Evolutionary conservation across 176 grass and related monocot species (phyloP).

Genomic region (Raddia distichophylla): DNA sequence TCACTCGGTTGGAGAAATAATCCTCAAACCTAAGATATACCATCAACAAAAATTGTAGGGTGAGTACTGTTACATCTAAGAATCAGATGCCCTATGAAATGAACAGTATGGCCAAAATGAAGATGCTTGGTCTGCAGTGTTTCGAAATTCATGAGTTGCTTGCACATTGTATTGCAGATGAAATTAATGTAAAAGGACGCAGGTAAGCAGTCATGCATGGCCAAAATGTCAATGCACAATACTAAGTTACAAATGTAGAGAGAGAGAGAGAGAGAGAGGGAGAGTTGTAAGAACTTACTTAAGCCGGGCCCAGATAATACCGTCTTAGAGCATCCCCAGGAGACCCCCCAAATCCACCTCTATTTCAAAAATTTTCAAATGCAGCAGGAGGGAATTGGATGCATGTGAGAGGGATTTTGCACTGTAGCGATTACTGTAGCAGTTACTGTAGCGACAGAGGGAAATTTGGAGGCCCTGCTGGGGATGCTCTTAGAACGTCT

Average conservation of each 20-base stretch:
- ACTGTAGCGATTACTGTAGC: too few relatives aligned
- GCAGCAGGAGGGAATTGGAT: too few relatives aligned
- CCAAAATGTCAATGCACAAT: background rate
- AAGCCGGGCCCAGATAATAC: constrained; percentile 76
- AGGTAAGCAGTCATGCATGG: background rate
- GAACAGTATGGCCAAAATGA: background rate
- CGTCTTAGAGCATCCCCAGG: constrained; percentile 85
- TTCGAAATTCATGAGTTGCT: too few relatives aligned
- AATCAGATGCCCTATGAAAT: background rate
- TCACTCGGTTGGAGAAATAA: too few relatives aligned
- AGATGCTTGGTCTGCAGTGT: background rate
- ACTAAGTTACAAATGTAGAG: too few relatives aligned
- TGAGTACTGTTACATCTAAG: constrained; percentile 16
- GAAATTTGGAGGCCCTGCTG: too few relatives aligned
- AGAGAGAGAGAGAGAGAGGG: background rate
- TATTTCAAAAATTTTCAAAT: too few relatives aligned
- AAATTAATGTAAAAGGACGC: constrained; percentile 30
- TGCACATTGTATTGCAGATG: background rate
- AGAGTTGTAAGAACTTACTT: constrained; percentile 49
- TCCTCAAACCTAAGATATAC: constrained; percentile 46
- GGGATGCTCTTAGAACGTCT: too few relatives aligned
- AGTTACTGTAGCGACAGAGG: too few relatives aligned
- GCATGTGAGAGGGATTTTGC: too few relatives aligned
- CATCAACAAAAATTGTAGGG: constrained; percentile 13
- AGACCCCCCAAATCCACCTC: too few relatives aligned